phyloP scores from a whole-genome alignment of 495 filamentous ascomycete species.

The Penicillium atrosanguineum region DNA sequence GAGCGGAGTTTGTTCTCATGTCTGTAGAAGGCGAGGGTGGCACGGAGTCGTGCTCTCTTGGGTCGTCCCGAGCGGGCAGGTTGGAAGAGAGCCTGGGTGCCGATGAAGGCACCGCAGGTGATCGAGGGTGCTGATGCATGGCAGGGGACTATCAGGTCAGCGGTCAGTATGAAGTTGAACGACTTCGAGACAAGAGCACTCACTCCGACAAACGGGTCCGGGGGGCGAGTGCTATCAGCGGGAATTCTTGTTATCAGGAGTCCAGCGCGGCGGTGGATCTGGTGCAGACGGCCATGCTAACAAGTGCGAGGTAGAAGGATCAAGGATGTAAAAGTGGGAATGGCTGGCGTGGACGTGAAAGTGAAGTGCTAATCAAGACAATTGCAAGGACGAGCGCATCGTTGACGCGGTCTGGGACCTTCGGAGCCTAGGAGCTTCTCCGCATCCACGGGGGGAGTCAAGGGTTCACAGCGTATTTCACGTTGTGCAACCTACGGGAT shows the following conservation, averaged over 20 bases:
- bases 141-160: conserved; percentile 2
- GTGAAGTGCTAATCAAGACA: conserved; percentile 19
- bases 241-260: conserved; percentile 34
- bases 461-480: conserved; percentile 29
- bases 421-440: conserved; percentile 42
- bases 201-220: conserved; percentile 15
- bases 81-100: conserved; percentile 64
- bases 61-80: conserved; percentile 69
- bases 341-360: background rate
- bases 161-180: background rate
- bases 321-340: background rate
- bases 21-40: conserved; percentile 34
- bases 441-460: conserved; percentile 33
- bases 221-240: conserved; percentile 26
- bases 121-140: conserved; percentile 86
- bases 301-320: conserved; percentile 12
- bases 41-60: conserved; percentile 55
- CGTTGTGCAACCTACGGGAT: conserved; percentile 24
- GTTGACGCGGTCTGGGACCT: conserved; percentile 29
- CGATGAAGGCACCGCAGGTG: conserved; percentile 52
- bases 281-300: conserved; percentile 43
- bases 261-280: conserved; percentile 27
- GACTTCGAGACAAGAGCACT: conserved; percentile 8
- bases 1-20: conserved; percentile 35
- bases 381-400: conserved; percentile 21